Evolutionary conservation across 1,284 basidiomycete species (phyloP), one percentile per base, ranked within the genome.

Genomic region (Ustilago vetiveriae): DNA sequence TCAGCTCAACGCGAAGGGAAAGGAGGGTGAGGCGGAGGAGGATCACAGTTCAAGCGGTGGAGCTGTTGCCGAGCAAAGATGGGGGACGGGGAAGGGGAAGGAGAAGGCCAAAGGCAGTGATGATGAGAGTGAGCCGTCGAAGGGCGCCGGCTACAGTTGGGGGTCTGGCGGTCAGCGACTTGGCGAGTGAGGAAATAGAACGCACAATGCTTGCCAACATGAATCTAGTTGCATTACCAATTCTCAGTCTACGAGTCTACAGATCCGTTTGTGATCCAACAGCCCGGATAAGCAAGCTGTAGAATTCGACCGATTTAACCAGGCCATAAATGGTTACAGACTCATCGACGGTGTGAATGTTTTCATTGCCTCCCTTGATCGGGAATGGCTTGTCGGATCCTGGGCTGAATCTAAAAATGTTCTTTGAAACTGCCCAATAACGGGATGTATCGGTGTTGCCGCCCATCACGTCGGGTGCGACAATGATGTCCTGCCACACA

Each of bases 331-430:
- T 80, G 26, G 52, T 46, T 59, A 54, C 67, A 84, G 85, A 83
- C 83, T 89, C 88, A 60, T 89, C 86, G 35, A 89, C 86, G 1
- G 90, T 90, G 79, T 91, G 90, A 11, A 78, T 56, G 65, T 70
- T 56, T 83, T 83, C n/a, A 82, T 83, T 22, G 24, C 71, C 60
- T 23, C 55, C 47, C 24, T 47, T 37, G 47, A 69, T 63, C 3
- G 66, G 66, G 55, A 69, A 69, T 3, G 50, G 55, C 3, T 24
- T 40, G 17, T 64, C 59, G 11, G 65, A 72, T 26, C 73, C 45
- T 19, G 83, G 79, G 16, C 70, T 83, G 77, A 86, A 88, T 6
- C 87, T 85, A 82, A 87, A 88, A 64, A 88, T 87, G 64, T 86
- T 83, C 27, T 72, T 62, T 2, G 86, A 84, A 13, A 88, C 72